Conservation (phyloP, 495 filamentous ascomycete species). For the Hapsidospora chrysogenum region DNA sequence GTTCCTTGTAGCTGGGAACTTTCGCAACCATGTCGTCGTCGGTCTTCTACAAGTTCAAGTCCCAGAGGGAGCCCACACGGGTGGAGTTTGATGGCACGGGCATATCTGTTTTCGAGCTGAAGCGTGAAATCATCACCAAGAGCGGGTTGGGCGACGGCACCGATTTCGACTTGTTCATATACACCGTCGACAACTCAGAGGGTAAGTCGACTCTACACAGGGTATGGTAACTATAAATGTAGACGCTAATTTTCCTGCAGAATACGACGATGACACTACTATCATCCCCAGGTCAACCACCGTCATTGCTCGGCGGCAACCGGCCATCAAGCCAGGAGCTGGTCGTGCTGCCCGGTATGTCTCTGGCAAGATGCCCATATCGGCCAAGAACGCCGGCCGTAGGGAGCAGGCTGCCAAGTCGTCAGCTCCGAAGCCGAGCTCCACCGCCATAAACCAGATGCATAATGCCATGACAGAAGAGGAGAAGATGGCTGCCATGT, state of each 20-base stretch:
- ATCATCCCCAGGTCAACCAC: conserved; percentile 89
- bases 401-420: conserved; percentile 42
- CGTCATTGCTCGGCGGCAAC: conserved; percentile 77
- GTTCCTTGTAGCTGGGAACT: conserved; percentile 6
- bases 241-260: conserved; percentile 27
- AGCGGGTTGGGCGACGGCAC: conserved; percentile 88
- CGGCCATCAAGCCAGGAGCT: conserved; percentile 60
- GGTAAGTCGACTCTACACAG: conserved; percentile 51
- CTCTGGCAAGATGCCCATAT: conserved; percentile 88
- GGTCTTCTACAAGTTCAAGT: conserved; percentile 99
- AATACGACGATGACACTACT: conserved; percentile 91
- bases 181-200: conserved; percentile 78
- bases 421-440: conserved; percentile 30
- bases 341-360: conserved; percentile 92
- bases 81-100: conserved; percentile 96
- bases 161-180: conserved; percentile 91
- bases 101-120: conserved; percentile 96
- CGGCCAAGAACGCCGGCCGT: conserved; percentile 64
- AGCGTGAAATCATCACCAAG: conserved; percentile 90
- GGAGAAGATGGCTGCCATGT: conserved; percentile 78
- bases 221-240: neutral
- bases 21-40: conserved; percentile 72
- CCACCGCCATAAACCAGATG: conserved; percentile 40
- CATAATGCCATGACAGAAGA: conserved; percentile 70
- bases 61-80: conserved; percentile 83